Evolutionary conservation across 163 green algal species (phyloP), one percentile per base, ranked within the genome.

Genomic region (Volvox carteri): DNA sequence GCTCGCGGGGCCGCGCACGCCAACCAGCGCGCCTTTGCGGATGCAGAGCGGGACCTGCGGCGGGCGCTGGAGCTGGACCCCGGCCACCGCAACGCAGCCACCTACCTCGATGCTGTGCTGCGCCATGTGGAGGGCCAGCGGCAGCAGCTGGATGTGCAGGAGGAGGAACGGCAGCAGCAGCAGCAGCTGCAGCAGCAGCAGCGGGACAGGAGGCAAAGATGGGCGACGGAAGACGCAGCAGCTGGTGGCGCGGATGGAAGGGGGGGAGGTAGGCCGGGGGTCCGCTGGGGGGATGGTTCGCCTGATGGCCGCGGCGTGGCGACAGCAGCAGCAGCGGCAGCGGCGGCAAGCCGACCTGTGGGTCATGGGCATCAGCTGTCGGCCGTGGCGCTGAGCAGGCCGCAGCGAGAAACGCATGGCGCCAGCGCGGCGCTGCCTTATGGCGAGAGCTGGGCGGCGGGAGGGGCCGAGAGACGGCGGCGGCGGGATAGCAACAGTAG

Each of bases 1-100:
- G 87, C 87, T 0, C 76, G 87, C 33, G 84, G 78, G n/a, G 86
- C 86, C 23, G 84, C 84, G 52, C 70, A 89, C 39, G 84, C 84
- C 68, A 89, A 89, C 70, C 68, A 83, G 67, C 81, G 81, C 35
- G 46, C 48, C 46, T 76, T 89, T 6, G 5, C 18, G 0, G 50
- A 50, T n/a, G 68, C 84, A 7, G 50, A 89, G 52, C 12, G 42
- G 0, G 81, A 87, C 70, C 68, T 89, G 50, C 70, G 70, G 11
- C 30, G 19, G 1, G 84, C 84, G 28, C 54, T 89, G 39, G 23
- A 8, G 25, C 70, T 89, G 84, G 68, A 89, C 18, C 84, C 84
- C 0, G 54, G 25, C 33, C 84, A 89, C 70, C 50, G 68, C 52
- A 89, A 89, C 84, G 84, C 84, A 6, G 70, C 52, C 50, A n/a